A percentile compares a stretch with the other conserved stretches of the same genome.
These are phyloP conservation scores for Lanmaoa rubissima DNA, from an alignment of 768 basidiomycete species.

Conservation along the genomic window DNA sequence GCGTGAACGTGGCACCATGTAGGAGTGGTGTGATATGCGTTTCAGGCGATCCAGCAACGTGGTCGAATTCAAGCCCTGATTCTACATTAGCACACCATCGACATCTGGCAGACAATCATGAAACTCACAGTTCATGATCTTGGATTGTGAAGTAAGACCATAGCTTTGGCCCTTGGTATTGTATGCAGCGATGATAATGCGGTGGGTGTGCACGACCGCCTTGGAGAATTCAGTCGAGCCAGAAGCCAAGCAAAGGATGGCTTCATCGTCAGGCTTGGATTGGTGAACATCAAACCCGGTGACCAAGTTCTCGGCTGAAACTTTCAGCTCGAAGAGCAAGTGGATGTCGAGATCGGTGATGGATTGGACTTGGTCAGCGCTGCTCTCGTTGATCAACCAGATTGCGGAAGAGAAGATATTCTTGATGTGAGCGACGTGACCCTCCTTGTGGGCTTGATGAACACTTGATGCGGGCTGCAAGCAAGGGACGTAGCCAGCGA, in stretches of 20 bases:
- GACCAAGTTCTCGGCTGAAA: neutral
- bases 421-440: constrained; percentile 1
- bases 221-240: constrained; percentile 47
- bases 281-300: constrained; percentile 18
- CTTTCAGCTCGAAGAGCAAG: too few species aligned
- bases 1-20: constrained; percentile 29
- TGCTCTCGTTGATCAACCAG: too few species aligned
- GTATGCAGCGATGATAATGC: constrained; percentile 33
- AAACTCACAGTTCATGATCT: constrained; percentile 40
- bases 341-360: too few species aligned
- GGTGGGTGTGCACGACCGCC: constrained; percentile 24
- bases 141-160: too few species aligned
- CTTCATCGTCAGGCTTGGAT: constrained; percentile 29
- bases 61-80: constrained; percentile 44
- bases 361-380: constrained; percentile 1
- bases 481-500: too few species aligned
- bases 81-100: neutral
- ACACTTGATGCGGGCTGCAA: too few species aligned
- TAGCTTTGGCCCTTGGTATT: constrained; percentile 36
- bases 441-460: too few species aligned
- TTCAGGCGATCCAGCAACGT: constrained; percentile 44
- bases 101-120: neutral
- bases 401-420: constrained; percentile 30
- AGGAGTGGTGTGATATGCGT: constrained; percentile 40
- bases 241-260: constrained; percentile 35